Evolutionary conservation across 345 rosid species (phyloP).

Genomic region (Atalantia buxifolia): DNA sequence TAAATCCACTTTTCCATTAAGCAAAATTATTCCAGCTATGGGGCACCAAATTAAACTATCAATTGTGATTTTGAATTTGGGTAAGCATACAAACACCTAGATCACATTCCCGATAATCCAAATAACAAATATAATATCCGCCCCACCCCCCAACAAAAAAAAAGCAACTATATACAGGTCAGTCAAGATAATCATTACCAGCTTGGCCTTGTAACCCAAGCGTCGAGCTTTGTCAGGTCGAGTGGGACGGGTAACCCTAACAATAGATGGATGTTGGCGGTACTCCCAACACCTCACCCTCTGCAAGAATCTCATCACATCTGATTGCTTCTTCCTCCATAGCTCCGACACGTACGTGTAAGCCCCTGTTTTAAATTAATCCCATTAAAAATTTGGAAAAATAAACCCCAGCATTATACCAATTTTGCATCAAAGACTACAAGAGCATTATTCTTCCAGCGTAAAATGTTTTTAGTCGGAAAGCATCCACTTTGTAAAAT

Average conservation of each 20-base stretch:
- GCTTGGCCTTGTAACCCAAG: slow-evolving; percentile 97
- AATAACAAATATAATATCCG: not conserved
- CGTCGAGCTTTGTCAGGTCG: slow-evolving; percentile 99
- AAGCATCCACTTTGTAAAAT: not conserved
- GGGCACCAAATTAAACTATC: not conserved
- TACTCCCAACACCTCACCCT: slow-evolving; percentile 99
- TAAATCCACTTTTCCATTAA: not conserved
- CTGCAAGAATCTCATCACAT: slow-evolving; percentile 96
- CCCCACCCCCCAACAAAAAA: not conserved
- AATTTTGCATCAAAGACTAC: not conserved
- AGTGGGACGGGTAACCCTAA: slow-evolving; percentile 80
- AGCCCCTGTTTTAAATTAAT: slow-evolving; percentile 52
- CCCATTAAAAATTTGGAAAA: too few species aligned
- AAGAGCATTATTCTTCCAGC: not conserved
- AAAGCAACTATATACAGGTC: not conserved
- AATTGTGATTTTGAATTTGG: not conserved
- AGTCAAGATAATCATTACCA: slow-evolving; percentile 34
- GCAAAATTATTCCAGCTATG: not conserved
- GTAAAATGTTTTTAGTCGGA: not conserved
- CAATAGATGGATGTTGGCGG: slow-evolving; percentile 92
- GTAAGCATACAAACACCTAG: not conserved
- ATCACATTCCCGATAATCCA: not conserved
- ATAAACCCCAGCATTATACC: not conserved
- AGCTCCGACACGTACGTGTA: slow-evolving; percentile 96
- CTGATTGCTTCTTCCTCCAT: slow-evolving; percentile 99